A percentile compares a stretch with the other conserved stretches of the same genome.
Evolutionary conservation across 768 basidiomycete species (phyloP).

Genomic region (Panaeolus cyanescens): DNA sequence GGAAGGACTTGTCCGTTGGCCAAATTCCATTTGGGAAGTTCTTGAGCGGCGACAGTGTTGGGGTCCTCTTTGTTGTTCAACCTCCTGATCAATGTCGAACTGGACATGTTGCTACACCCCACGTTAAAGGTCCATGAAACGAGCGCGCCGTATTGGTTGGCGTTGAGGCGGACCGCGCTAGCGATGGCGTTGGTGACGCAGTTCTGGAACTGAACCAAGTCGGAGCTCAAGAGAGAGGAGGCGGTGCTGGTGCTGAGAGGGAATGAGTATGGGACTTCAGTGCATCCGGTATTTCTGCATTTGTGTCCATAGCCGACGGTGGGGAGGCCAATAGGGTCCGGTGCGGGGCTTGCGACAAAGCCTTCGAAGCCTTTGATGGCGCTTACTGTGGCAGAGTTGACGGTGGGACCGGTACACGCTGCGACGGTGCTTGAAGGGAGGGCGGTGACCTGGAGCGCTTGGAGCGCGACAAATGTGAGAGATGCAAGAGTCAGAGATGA

Average conservation of each 20-base stretch:
- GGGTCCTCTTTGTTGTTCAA: constrained; percentile 31
- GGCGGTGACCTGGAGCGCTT: constrained; percentile 22
- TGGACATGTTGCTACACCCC: constrained; percentile 25
- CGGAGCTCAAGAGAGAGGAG: constrained; percentile 26
- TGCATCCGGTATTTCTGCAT: constrained; percentile 29
- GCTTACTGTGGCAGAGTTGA: constrained; percentile 29
- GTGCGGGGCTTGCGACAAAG: constrained; percentile 33
- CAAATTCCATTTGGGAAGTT: constrained; percentile 32
- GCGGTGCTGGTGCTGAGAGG: constrained; percentile 31
- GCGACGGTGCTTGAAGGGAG: constrained; percentile 22
- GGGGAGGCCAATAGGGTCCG: constrained; percentile 36
- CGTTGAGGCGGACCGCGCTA: constrained; percentile 24
- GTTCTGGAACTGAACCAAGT: constrained; percentile 20
- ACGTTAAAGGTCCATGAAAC: constrained; percentile 33
- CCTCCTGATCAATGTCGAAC: constrained; percentile 27
- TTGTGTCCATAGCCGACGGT: constrained; percentile 39
- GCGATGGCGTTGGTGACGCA: constrained; percentile 28
- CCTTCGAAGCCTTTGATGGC: constrained; percentile 35
- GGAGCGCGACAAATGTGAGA: not conserved
- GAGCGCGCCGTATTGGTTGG: constrained; percentile 35
- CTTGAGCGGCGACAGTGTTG: constrained; percentile 32
- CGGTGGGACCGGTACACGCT: constrained; percentile 16
- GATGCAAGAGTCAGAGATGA: not conserved
- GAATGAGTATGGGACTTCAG: constrained; percentile 34
- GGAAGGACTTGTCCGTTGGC: constrained; percentile 27